These are phyloP conservation scores for Pezicula rhizophila DNA, from an alignment of 2,329 filamentous ascomycete genomes.

Conservation along the genomic window DNA sequence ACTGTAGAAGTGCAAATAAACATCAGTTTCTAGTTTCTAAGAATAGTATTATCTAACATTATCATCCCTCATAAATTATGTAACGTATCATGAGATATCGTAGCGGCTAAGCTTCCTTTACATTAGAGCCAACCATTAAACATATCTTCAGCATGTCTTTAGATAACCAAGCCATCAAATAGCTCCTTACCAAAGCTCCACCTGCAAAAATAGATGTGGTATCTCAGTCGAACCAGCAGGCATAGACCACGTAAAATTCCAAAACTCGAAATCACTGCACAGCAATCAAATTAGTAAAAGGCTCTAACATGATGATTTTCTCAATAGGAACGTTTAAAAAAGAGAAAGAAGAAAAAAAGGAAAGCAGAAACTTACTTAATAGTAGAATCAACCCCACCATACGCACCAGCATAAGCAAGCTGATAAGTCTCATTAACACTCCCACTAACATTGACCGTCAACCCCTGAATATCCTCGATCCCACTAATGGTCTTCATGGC, in stretches of 20 bases:
- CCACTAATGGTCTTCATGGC: conserved; percentile 36
- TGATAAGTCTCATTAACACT: conserved; percentile 14
- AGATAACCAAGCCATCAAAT: no score
- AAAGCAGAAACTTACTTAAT: conserved; percentile 35
- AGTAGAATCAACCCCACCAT: conserved; percentile 29
- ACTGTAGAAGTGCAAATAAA: no score
- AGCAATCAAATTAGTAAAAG: neutral
- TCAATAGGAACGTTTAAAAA: no score
- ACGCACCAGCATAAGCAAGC: conserved; percentile 14
- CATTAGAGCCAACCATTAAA: no score
- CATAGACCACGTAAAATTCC: conserved; percentile 40
- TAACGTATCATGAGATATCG: no score
- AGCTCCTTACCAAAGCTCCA: conserved; percentile 10
- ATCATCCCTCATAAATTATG: no score
- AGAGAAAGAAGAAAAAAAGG: no score
- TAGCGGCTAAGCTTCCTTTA: no score
- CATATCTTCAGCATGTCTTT: no score
- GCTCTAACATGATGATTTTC: neutral
- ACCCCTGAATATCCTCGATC: conserved; percentile 43
- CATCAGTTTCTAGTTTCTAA: no score
- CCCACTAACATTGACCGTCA: conserved; percentile 36
- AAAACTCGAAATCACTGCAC: conserved; percentile 36
- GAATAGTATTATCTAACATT: no score
- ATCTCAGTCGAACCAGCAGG: conserved; percentile 23
- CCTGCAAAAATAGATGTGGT: conserved; percentile 15